A percentile compares a stretch with the other conserved stretches of the same genome.
Conservation (phyloP, 345 rosid genomes). For the Gynandropsis gynandra region DNA sequence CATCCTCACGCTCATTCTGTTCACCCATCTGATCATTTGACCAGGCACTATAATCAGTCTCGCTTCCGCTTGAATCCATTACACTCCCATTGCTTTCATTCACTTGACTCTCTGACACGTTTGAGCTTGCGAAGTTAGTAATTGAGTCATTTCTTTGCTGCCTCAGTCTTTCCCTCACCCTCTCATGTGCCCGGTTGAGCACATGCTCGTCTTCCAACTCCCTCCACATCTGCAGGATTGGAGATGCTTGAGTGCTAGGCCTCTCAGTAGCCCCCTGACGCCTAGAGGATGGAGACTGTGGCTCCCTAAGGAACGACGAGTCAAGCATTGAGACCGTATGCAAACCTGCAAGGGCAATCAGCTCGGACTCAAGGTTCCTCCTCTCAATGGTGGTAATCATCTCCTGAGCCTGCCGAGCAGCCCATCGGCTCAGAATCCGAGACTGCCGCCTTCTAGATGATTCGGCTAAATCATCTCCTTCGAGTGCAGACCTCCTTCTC, state of each 20-base stretch:
- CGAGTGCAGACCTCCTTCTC: constrained; percentile 78
- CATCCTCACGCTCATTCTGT: constrained; percentile 43
- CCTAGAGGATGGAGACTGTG: constrained; percentile 66
- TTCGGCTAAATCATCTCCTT: constrained; percentile 87
- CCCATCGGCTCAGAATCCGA: constrained; percentile 79
- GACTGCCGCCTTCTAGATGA: constrained; percentile 88
- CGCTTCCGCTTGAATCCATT: constrained; percentile 73
- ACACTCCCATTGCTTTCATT: constrained; percentile 64
- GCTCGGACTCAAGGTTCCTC: constrained; percentile 89
- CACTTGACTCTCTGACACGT: constrained; percentile 47
- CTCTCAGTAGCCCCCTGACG: constrained; percentile 74
- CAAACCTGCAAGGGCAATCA: constrained; percentile 93
- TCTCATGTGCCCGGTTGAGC: constrained; percentile 73
- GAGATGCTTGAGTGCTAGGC: constrained; percentile 81
- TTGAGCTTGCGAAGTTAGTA: constrained; percentile 38
- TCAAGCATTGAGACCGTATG: constrained; percentile 97
- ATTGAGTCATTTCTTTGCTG: constrained; percentile 55
- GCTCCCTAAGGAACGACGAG: constrained; percentile 86
- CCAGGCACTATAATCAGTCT: constrained; percentile 81
- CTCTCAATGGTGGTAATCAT: constrained; percentile 97
- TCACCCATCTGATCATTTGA: constrained; percentile 47
- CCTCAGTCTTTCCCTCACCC: constrained; percentile 79
- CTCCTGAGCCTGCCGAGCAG: constrained; percentile 96
- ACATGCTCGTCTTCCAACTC: constrained; percentile 95
- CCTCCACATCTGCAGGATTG: no score